Evolutionary conservation across 108 stramenopile genomes (phyloP), one percentile per base, ranked within the genome.

Genomic region (Nitzschia sp.): DNA sequence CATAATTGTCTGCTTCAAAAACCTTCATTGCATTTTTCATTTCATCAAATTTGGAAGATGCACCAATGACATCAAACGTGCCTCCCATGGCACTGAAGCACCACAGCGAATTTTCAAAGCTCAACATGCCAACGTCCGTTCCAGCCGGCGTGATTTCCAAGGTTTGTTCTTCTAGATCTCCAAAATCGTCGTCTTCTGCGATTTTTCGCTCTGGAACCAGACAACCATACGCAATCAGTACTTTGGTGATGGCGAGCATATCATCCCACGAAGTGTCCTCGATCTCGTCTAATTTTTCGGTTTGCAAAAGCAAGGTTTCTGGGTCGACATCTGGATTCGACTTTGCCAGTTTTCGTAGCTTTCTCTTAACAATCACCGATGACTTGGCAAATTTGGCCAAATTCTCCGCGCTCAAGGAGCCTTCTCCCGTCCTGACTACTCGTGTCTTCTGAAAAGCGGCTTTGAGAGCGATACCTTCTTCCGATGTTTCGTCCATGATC

Each of bases 71-170:
- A 69, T 93, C 88, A 60, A 73, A 87, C 6, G 91, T 85, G 22
- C 91, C 91, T 26, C 91, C 91, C 58, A 93, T 75, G 33, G 91
- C 88, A 23, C 73, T 62, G 29, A 90, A 58, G 48, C 72, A 58
- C 91, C 91, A 93, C 17, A 93, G 54, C 13, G 83, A 79, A 66
- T 93, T 93, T 31, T 93, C 88, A 58, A 90, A 77, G n/a, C 85
- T 83, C 34, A 93, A 71, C 80, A 86, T 86, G 3, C 91, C 88
- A 38, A 93, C 77, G 63, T 88, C 84, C 3, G 53, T 69, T 13
- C 91, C 91, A 28, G 85, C 91, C 32, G 81, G 69, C 38, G 87
- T 85, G 1, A 90, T 69, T 52, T 34, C 19, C 56, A 82, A 88
- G 9, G 21, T 69, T 45, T 77, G 58, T 21, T 70, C 53, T 13